Base-by-base conservation (phyloP, 1,284 basidiomycete species). In the Sphaerobolus stellatus region DNA sequence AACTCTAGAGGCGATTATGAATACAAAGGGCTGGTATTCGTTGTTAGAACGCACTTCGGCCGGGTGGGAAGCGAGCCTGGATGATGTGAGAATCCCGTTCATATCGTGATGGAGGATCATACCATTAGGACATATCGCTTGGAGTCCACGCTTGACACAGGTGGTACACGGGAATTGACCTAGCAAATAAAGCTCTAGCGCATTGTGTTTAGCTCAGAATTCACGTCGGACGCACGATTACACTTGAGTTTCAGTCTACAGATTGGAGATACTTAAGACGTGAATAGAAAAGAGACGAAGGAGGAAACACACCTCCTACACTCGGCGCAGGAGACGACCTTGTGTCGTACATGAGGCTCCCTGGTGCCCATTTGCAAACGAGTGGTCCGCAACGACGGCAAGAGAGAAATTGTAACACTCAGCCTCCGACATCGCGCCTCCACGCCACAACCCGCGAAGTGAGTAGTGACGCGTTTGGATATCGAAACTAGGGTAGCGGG, bases 51-150 rank as follows among this genome's bases (percentile, higher is more conserved):
- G 20, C 22, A 50, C 48, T 50, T 50, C 22, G 48, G 48, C 11
- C 48, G 48, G 25, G 48, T 50, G 11, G 48, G 48, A 11, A 50
- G 34, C 27, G 48, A 36, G 27, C 3, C 48, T 38, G n/a, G n/a
- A n/a, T n/a, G n/a, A n/a, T n/a, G n/a, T n/a, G n/a, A n/a, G n/a
- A 50, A 38, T 20, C 14, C 14, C n/a, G n/a, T n/a, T 47, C 7
- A 27, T 29, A 36, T 25, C 27, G 20, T 22, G 31, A 31, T 34
- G 33, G n/a, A n/a, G n/a, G n/a, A 9, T 16, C 38, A 41, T 34
- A 82, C 86, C 86, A 56, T 84, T 81, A 25, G 86, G 86, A 67
- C 86, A 88, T 56, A 88, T 84, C 24, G 78, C 71, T 36, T 79
- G 81, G 59, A 84, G 88, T 47, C 86, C 86, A 61, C 86, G 74